A percentile compares a stretch with the other conserved stretches of the same genome.
Conservation (phyloP, 1,139 yeast species). For the Hansenula sp. region DNA sequence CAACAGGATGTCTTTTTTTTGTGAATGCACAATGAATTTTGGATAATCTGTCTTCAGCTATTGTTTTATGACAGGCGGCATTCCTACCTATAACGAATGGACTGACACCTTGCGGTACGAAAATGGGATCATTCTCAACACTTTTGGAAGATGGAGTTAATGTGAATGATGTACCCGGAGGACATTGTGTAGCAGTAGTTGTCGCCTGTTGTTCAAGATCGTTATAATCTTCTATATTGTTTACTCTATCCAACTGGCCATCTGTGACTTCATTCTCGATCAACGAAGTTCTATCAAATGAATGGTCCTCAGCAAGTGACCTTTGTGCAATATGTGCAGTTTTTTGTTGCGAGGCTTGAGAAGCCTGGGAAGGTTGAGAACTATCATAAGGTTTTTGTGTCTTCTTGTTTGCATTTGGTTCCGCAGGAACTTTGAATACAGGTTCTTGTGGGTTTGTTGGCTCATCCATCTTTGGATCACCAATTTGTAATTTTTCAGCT, state of each 20-base stretch:
- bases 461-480: slow-evolving; percentile 11
- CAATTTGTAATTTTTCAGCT: slow-evolving; percentile 28
- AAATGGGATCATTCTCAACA: slow-evolving; percentile 42
- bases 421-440: slow-evolving; percentile 32
- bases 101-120: slow-evolving; percentile 57
- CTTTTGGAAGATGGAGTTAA: slow-evolving; percentile 40
- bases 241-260: not conserved
- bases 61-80: slow-evolving; percentile 52
- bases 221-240: too few species aligned
- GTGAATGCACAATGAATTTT: slow-evolving; percentile 74
- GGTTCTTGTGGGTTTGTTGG: slow-evolving; percentile 10
- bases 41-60: slow-evolving; percentile 75
- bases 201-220: too few species aligned
- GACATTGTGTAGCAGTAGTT: slow-evolving; percentile 17
- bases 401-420: slow-evolving; percentile 19
- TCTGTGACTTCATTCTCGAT: slow-evolving; percentile 5
- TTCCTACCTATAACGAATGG: slow-evolving; percentile 66
- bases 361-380: slow-evolving; percentile 8
- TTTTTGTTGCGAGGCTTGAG: slow-evolving; percentile 14
- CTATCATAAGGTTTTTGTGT: slow-evolving; percentile 5
- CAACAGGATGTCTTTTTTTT: slow-evolving; percentile 56
- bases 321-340: slow-evolving; percentile 4
- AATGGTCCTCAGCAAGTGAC: slow-evolving; percentile 11
- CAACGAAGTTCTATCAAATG: slow-evolving; percentile 18
- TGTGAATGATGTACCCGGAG: slow-evolving; percentile 47